A percentile compares a stretch with the other conserved stretches of the same genome.
phyloP scores from a whole-genome alignment of 768 basidiomycete species.

The Xerocomellus chrysenteron region DNA sequence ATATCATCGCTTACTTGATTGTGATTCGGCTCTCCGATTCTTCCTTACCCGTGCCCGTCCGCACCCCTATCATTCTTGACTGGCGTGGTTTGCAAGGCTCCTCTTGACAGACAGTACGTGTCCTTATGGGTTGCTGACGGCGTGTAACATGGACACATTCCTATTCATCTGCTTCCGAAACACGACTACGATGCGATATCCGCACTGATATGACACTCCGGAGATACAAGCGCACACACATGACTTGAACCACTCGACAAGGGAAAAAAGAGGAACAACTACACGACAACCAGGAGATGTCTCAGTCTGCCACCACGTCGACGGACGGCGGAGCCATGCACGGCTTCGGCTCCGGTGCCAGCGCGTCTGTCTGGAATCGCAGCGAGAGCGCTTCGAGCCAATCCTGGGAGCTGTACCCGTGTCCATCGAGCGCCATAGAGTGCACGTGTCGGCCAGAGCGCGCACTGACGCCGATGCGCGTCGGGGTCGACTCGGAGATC shows the following conservation, averaged over 20 bases:
- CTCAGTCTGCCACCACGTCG: not conserved
- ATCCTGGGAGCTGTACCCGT: constrained; percentile 2
- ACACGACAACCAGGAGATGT: no score
- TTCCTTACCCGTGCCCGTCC: no score
- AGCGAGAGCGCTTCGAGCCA: constrained; percentile 24
- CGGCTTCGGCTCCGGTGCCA: not conserved
- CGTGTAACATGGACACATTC: not conserved
- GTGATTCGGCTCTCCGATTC: no score
- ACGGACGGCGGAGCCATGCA: not conserved
- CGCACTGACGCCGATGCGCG: constrained; percentile 8
- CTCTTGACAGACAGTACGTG: no score
- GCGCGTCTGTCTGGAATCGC: not conserved
- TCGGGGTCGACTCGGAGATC: constrained; percentile 16
- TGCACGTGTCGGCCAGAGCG: not conserved
- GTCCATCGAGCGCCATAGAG: constrained; percentile 11
- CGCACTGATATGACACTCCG: not conserved
- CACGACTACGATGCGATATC: not conserved
- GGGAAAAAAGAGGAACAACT: not conserved
- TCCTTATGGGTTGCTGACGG: no score
- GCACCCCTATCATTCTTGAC: no score
- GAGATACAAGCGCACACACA: not conserved
- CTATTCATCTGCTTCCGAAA: not conserved
- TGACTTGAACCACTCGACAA: not conserved
- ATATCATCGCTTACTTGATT: no score
- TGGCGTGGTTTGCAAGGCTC: no score